Evolutionary conservation across 768 basidiomycete species (phyloP).

Genomic region (Lactifluus hygrophoroides): DNA sequence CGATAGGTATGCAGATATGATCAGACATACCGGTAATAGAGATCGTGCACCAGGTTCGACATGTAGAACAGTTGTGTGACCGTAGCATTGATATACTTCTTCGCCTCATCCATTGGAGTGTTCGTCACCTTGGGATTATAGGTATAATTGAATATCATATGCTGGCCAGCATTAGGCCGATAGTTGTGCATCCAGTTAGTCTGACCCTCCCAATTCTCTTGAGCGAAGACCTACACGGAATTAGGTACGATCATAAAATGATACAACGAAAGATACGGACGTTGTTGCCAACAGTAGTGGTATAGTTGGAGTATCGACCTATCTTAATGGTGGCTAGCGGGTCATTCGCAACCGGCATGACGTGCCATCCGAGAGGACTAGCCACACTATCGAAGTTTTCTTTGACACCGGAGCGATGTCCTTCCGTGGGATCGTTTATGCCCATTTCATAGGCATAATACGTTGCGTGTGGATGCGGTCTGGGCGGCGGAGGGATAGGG

Average conservation of each 20-base stretch:
- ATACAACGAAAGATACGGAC: constrained; percentile 29
- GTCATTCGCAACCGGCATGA: constrained; percentile 63
- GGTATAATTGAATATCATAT: no score
- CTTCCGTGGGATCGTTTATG: constrained; percentile 74
- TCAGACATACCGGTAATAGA: no score
- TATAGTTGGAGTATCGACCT: no score
- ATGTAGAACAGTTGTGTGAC: no score
- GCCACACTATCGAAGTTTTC: constrained; percentile 69
- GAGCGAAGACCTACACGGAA: no score
- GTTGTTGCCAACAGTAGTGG: no score
- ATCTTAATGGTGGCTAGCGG: no score
- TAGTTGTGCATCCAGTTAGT: constrained; percentile 61
- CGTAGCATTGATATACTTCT: no score
- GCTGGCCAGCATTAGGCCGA: constrained; percentile 60
- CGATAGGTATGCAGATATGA: neutral
- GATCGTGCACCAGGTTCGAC: no score
- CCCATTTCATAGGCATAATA: constrained; percentile 80
- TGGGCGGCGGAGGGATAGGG: constrained; percentile 31
- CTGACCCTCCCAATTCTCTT: constrained; percentile 85
- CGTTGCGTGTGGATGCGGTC: constrained; percentile 25
- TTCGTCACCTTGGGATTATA: no score
- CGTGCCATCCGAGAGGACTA: no score
- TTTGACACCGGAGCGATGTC: constrained; percentile 47
- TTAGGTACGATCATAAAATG: neutral
- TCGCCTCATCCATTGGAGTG: no score